phyloP scores from a whole-genome alignment of 768 basidiomycete genomes.

The Clitopilus passeckerianus region DNA sequence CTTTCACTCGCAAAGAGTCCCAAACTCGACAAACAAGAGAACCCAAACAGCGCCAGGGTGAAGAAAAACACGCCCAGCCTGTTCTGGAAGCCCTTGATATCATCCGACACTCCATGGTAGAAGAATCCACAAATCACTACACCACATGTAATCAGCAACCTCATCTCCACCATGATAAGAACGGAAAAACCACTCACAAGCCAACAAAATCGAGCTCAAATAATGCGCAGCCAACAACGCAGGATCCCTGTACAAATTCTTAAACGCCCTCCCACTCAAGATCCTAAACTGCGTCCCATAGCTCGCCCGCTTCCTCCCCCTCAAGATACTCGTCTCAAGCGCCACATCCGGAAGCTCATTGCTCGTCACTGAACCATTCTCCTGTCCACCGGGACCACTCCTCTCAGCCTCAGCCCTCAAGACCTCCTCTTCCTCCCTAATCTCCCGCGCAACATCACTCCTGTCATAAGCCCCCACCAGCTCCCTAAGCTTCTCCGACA shows the following conservation, averaged over 20 bases:
- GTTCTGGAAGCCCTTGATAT: conserved; percentile 97
- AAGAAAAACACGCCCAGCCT: conserved; percentile 97
- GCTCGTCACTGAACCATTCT: conserved; percentile 20
- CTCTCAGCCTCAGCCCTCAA: conserved; percentile 29
- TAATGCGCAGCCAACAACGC: conserved; percentile 91
- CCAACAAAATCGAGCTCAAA: conserved; percentile 74
- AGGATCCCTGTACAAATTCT: conserved; percentile 95
- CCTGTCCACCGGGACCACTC: conserved; percentile 3
- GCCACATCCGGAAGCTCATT: conserved; percentile 60
- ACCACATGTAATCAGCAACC: background rate
- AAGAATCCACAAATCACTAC: conserved; percentile 90
- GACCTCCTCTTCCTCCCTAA: conserved; percentile 58
- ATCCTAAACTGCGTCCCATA: conserved; percentile 92
- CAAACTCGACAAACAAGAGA: conserved; percentile 92
- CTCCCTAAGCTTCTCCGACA: conserved; percentile 45
- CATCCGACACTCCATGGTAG: conserved; percentile 87
- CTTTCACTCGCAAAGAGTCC: conserved; percentile 94
- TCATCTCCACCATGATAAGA: background rate
- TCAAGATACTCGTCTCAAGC: conserved; percentile 60
- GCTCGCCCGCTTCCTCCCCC: conserved; percentile 75
- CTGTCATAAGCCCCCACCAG: conserved; percentile 70
- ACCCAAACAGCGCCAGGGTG: conserved; percentile 92
- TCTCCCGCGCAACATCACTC: conserved; percentile 60
- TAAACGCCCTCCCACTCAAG: conserved; percentile 93
- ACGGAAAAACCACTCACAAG: conserved; percentile 48